phyloP scores from a whole-genome alignment of 768 basidiomycete genomes.

The Termitomyces sp. region DNA sequence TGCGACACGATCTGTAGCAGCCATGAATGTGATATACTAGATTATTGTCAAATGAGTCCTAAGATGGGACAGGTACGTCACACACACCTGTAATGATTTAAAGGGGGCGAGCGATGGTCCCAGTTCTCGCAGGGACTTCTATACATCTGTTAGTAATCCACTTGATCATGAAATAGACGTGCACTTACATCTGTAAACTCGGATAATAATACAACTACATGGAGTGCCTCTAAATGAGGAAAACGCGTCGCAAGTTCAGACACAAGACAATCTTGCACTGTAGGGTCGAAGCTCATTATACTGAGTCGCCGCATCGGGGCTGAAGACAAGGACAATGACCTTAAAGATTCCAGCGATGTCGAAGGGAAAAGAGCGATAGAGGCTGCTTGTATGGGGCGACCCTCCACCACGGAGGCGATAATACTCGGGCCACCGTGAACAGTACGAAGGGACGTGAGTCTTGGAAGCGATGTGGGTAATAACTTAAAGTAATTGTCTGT shows the following conservation, averaged over 20 bases:
- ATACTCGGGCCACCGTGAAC: slow-evolving; percentile 48
- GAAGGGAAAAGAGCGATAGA: slow-evolving; percentile 51
- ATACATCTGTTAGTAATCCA: not conserved
- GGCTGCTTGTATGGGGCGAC: slow-evolving; percentile 46
- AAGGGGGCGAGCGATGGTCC: slow-evolving; percentile 41
- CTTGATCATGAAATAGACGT: not conserved
- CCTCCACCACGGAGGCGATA: slow-evolving; percentile 42
- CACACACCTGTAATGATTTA: slow-evolving; percentile 32
- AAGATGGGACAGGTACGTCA: slow-evolving; percentile 1
- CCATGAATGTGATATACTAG: slow-evolving; percentile 62
- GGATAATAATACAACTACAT: slow-evolving; percentile 54
- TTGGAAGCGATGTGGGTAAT: slow-evolving; percentile 40
- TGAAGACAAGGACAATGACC: slow-evolving; percentile 37
- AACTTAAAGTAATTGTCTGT: slow-evolving; percentile 30
- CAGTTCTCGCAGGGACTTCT: slow-evolving; percentile 42
- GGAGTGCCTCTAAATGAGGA: slow-evolving; percentile 53
- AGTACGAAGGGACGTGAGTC: slow-evolving; percentile 47
- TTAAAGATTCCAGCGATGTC: slow-evolving; percentile 36
- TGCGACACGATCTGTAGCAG: slow-evolving; percentile 30
- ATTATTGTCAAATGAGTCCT: slow-evolving; percentile 5
- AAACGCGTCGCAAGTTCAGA: slow-evolving; percentile 45
- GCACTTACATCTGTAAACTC: slow-evolving; percentile 44
- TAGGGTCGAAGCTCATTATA: slow-evolving; percentile 54
- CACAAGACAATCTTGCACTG: slow-evolving; percentile 41
- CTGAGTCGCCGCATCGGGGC: slow-evolving; percentile 47